Evolutionary conservation across 768 basidiomycete genomes (phyloP).

Genomic region (Suillus plorans): DNA sequence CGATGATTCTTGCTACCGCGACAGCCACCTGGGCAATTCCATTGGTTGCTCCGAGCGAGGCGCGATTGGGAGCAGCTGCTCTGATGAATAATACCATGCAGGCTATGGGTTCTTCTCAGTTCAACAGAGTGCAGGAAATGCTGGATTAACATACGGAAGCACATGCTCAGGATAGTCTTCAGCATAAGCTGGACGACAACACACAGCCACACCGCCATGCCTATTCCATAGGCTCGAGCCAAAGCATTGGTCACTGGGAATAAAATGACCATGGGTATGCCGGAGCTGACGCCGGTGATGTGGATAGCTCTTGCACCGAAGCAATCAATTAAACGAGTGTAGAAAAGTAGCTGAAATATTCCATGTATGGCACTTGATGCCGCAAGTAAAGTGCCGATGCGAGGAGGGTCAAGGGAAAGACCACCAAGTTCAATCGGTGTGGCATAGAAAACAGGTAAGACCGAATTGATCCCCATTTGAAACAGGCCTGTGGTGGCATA

Average conservation of each 20-base stretch:
- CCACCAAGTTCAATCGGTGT: conserved; percentile 31
- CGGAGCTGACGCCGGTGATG: conserved; percentile 24
- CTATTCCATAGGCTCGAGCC: conserved; percentile 21
- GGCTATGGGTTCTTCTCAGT: background rate
- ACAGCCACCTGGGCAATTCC: background rate
- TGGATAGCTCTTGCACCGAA: conserved; percentile 48
- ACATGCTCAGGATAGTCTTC: conserved; percentile 24
- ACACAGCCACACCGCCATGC: conserved; percentile 24
- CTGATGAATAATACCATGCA: background rate
- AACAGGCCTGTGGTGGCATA: conserved; percentile 61
- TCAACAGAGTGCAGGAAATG: background rate
- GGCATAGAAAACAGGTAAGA: conserved; percentile 33
- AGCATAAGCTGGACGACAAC: conserved; percentile 27
- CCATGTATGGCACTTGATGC: conserved; percentile 31
- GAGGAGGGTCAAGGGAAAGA: conserved; percentile 23
- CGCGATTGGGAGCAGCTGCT: conserved; percentile 4
- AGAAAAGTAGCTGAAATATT: conserved; percentile 59
- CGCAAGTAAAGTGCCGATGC: conserved; percentile 30
- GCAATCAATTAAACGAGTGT: conserved; percentile 51
- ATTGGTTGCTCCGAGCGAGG: background rate
- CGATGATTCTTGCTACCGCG: background rate
- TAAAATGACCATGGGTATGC: conserved; percentile 27
- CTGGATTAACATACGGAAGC: conserved; percentile 26
- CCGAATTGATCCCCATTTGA: conserved; percentile 60
- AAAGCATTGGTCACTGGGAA: conserved; percentile 32